Base-by-base conservation (phyloP, 2,329 filamentous ascomycete species). In the Cladosporium sp. region DNA sequence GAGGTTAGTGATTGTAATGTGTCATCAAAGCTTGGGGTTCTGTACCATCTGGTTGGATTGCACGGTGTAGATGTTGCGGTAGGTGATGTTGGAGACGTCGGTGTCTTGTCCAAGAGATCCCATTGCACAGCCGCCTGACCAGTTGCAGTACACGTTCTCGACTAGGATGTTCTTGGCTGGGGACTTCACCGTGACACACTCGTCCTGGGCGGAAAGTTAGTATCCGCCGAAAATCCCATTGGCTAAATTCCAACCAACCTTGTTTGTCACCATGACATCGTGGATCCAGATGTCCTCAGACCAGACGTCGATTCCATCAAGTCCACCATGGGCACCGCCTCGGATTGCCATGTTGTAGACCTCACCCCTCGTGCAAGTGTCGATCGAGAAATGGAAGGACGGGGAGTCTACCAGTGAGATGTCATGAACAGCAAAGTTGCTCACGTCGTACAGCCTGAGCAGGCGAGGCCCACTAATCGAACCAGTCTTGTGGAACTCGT, bases 121-220 rank as follows among this genome's bases (percentile, higher is more conserved):
- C 69, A 88, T 84, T 13, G 82, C 85, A 68, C 84, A 86, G 36
- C 74, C 85, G 18, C 85, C 86, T n/a, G 80, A 84, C 82, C 82
- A 85, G 77, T 88, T 88, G 77, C 86, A 88, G 76, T 86, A 85
- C 66, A 88, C 80, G 68, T 83, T 84, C 70, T 88, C 85, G 43
- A 88, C 75, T n/a, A 87, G 77, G 43, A 88, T 81, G 72, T 87
- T 81, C 61, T 80, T 77, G 3, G 84, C 77, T 1, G 83, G 82
- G 54, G 77, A 81, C 74, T 85, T 87, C 66, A 86, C 82, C 2
- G 84, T 86, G 0, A 87, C 83, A 71, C 84, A 87, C 71, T 88
- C 86, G 70, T 88, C 72, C 66, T 68, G 48, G 3, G 11, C 14
- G n/a, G 0, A 10, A 5, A 13, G 16, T 65, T 30, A 65, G 56